Conservation (phyloP, 2,329 filamentous ascomycete genomes). For the Hypoxylon sp. region DNA sequence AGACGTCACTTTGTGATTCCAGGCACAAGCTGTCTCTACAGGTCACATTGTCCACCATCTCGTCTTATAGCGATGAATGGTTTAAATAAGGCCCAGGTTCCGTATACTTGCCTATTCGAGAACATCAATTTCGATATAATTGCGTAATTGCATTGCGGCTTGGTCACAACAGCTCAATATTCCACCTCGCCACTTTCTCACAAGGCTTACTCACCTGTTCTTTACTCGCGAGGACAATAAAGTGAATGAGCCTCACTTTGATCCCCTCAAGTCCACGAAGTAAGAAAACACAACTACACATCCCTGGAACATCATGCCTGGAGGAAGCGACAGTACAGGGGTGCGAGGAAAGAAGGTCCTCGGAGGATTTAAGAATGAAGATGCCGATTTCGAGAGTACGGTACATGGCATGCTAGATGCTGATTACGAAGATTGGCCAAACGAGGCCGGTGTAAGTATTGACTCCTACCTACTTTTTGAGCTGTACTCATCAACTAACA, state of each 20-base stretch:
- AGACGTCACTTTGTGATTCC: not conserved
- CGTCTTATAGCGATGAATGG: not conserved
- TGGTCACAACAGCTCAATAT: not conserved
- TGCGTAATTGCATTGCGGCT: not conserved
- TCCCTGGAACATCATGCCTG: slow-evolving; percentile 18
- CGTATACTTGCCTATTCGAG: not conserved
- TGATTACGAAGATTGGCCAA: slow-evolving; percentile 64
- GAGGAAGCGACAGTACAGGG: not conserved
- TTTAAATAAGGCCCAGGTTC: not conserved
- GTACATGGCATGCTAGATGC: slow-evolving; percentile 39
- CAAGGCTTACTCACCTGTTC: not conserved
- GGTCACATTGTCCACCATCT: not conserved
- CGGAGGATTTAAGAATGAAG: slow-evolving; percentile 38
- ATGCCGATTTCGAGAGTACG: slow-evolving; percentile 45
- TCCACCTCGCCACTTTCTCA: not conserved
- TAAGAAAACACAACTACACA: not conserved
- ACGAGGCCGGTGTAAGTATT: slow-evolving; percentile 63
- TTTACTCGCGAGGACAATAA: not conserved
- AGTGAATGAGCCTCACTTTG: not conserved
- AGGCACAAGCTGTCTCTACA: not conserved
- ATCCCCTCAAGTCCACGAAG: not conserved
- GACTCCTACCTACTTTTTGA: too few relatives aligned
- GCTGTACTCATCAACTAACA: slow-evolving; percentile 23
- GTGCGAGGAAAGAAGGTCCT: not conserved
- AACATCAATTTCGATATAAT: not conserved